Base-by-base conservation (phyloP, 2,329 filamentous ascomycete species). In the Claviceps paspali region DNA sequence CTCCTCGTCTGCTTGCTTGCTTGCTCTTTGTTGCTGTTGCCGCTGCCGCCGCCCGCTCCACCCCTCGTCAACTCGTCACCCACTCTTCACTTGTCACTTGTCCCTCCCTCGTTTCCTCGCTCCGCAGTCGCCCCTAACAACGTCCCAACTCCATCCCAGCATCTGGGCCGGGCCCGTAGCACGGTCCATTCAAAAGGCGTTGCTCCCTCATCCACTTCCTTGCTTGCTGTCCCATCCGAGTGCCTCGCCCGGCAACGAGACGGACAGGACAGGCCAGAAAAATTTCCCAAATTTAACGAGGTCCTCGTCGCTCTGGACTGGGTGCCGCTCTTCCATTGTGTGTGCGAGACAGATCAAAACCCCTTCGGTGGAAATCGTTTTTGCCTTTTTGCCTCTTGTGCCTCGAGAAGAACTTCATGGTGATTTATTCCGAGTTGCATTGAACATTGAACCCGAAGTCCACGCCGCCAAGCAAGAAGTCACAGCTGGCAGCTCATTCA, bases 141-240 rank as follows among this genome's bases (percentile, higher is more conserved):
- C 51, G 46, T 52, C 43, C 41, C 43, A 46, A 46, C 49, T 50
- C 47, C 48, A 47, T 46, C 49, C 42, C 44, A 39, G 41, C 43
- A 37, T 34, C 47, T 45, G 47, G 48, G 45, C 44, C 42, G 44
- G 43, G 45, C 28, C 33, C 30, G 38, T 45, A 45, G 45, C 45
- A 47, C 50, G 46, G 44, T 47, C 45, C 55, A 60, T 62, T 61
- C 49, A 62, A 61, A 62, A 61, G 51, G 52, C 55, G 49, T 51
- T 51, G 52, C 45, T 56, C 55, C 56, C 56, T 49, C 54, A 47
- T 49, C 47, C 49, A 45, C 48, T 49, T 48, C 45, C 49, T 46
- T 43, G 44, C 41, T 44, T 45, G 40, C 43, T 47, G 47, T 49
- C 46, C 47, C 47, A 49, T 48, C 47, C 51, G 54, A 52, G 47